A percentile compares a stretch with the other conserved stretches of the same genome.
These are phyloP conservation scores for Trypanosoma lewisi DNA, from an alignment of 208 protist species.

Conservation along the genomic window DNA sequence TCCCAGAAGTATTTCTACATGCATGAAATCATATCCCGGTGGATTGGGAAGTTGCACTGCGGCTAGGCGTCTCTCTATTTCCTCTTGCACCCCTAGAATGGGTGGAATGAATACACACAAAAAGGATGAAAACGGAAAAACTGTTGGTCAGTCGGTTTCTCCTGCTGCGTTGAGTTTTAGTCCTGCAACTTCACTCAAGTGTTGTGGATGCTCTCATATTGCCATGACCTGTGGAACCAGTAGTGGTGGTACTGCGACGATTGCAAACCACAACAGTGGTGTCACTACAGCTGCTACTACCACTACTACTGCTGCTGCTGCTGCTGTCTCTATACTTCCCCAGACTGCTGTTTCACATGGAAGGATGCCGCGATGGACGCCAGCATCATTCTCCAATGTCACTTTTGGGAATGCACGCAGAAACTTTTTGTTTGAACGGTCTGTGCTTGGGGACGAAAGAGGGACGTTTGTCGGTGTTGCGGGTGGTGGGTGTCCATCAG, in stretches of 20 bases:
- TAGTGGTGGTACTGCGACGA: too few species aligned
- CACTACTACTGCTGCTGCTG: neutral
- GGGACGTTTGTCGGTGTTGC: neutral
- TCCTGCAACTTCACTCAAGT: conserved; percentile 18
- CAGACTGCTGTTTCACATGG: neutral
- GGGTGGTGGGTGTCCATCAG: neutral
- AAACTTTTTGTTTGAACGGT: conserved; percentile 14
- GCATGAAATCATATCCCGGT: neutral
- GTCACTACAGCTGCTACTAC: too few species aligned
- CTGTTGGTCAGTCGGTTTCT: neutral
- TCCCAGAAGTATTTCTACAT: neutral
- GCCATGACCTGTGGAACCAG: too few species aligned
- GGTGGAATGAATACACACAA: neutral
- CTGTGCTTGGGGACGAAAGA: neutral
- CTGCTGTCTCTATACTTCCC: neutral
- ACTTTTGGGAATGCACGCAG: conserved; percentile 18
- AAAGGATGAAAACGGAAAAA: conserved; percentile 12
- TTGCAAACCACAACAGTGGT: too few species aligned
- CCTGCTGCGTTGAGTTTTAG: conserved; percentile 16
- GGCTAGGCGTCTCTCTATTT: conserved; percentile 15
- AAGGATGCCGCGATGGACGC: neutral
- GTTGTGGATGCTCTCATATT: neutral
- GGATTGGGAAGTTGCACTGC: neutral
- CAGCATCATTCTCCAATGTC: neutral
- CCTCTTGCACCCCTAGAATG: neutral